Conservation (phyloP, 257 asterid species). For the Scutellaria minor region DNA sequence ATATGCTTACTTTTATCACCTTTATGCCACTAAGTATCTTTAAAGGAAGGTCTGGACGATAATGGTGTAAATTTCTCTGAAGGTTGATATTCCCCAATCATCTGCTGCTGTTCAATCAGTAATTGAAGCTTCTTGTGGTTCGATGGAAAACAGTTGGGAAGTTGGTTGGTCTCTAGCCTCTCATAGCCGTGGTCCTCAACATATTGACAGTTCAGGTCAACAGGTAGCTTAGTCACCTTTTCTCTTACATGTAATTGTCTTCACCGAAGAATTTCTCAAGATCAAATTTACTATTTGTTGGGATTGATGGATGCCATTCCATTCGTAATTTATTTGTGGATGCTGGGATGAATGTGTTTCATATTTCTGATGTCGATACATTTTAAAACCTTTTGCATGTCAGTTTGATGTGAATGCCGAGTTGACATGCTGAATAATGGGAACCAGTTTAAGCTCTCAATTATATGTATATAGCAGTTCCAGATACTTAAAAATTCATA, state of each 20-base stretch:
- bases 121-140: slow-evolving; percentile 84
- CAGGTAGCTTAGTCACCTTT: slow-evolving; percentile 53
- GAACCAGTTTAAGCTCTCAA: neutral
- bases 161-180: slow-evolving; percentile 98
- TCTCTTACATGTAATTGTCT: neutral
- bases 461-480: neutral
- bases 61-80: slow-evolving; percentile 42
- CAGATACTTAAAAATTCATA: slow-evolving; percentile 1
- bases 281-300: neutral
- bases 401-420: neutral
- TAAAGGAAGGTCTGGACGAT: slow-evolving; percentile 20
- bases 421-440: neutral
- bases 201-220: slow-evolving; percentile 47
- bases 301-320: too few relatives aligned
- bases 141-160: slow-evolving; percentile 86
- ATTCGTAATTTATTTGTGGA: neutral
- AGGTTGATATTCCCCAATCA: slow-evolving; percentile 83
- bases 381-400: neutral
- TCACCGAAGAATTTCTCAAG: slow-evolving; percentile 9
- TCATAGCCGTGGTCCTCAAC: slow-evolving; percentile 65
- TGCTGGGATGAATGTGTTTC: neutral
- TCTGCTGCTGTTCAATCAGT: slow-evolving; percentile 84
- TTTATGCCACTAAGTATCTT: slow-evolving; percentile 20
- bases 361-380: neutral
- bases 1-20: slow-evolving; percentile 2